A percentile compares a stretch with the other conserved stretches of the same genome.
These are phyloP conservation scores for Ophiorrhiza pumila DNA, from an alignment of 257 asterid species.

Conservation along the genomic window DNA sequence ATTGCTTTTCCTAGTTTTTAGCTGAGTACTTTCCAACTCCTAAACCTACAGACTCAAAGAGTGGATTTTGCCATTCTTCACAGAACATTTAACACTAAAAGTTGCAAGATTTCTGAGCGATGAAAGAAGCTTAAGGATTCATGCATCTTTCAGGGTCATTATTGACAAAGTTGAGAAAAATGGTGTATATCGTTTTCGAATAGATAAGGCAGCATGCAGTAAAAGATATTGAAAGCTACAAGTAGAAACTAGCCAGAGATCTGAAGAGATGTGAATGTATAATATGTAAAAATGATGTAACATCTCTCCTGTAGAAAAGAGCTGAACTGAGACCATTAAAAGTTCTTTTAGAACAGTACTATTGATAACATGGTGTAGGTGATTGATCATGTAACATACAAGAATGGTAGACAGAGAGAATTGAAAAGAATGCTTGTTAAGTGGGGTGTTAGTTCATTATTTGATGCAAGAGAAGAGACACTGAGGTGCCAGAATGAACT, in stretches of 20 bases:
- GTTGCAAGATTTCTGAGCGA: not conserved
- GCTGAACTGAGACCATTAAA: slow-evolving; percentile 7
- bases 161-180: not conserved
- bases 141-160: not conserved
- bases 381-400: not conserved
- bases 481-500: slow-evolving; percentile 16
- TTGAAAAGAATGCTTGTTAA: not conserved
- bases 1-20: not conserved
- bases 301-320: not conserved
- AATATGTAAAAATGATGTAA: not conserved
- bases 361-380: not conserved
- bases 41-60: not conserved
- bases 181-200: not conserved
- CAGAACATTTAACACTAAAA: not conserved
- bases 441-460: not conserved
- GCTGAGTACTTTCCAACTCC: not conserved
- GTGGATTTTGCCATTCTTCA: not conserved
- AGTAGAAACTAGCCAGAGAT: not conserved
- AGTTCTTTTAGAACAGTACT: slow-evolving; percentile 1
- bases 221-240: slow-evolving; percentile 7
- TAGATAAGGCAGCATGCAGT: not conserved
- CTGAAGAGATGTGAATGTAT: not conserved
- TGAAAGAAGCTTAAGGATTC: not conserved
- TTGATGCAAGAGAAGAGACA: slow-evolving; percentile 9
- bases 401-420: slow-evolving; percentile 8